A percentile compares a stretch with the other conserved stretches of the same genome.
Conservation (phyloP, 306 rosid genomes). For the Oemleria cerasiformis region DNA sequence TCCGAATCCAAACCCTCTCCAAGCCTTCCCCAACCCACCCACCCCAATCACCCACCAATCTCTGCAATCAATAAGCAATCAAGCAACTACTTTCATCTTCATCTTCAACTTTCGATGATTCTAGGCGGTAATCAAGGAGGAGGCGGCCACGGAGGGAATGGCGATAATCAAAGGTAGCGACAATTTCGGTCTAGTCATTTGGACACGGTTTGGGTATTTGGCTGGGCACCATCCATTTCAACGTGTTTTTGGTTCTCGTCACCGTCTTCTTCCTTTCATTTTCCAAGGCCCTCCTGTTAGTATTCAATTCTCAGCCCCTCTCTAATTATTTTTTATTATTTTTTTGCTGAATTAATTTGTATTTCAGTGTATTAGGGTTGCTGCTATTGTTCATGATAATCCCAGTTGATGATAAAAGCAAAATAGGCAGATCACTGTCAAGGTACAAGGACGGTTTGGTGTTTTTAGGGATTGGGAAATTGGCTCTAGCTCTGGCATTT, state of each 20-base stretch:
- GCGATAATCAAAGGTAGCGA: conserved; percentile 31
- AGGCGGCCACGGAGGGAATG: conserved; percentile 10
- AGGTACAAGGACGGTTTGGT: conserved; percentile 45
- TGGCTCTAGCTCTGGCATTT: too few relatives aligned
- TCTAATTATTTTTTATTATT: not conserved
- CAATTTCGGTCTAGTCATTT: conserved; percentile 26
- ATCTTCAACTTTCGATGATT: too few relatives aligned
- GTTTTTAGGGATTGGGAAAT: too few relatives aligned
- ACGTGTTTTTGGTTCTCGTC: conserved; percentile 39
- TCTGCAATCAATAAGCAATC: too few relatives aligned
- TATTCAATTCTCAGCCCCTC: not conserved
- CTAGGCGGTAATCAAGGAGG: too few relatives aligned
- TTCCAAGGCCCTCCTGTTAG: conserved; percentile 59
- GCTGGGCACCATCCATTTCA: conserved; percentile 77
- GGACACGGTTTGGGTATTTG: conserved; percentile 36
- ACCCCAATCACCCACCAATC: too few relatives aligned
- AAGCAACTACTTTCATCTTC: too few relatives aligned
- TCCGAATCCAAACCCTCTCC: too few relatives aligned
- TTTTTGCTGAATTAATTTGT: not conserved
- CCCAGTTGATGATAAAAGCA: conserved; percentile 57
- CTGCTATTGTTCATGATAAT: conserved; percentile 46
- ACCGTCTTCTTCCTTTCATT: conserved; percentile 57
- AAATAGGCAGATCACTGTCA: conserved; percentile 51
- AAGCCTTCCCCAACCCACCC: too few relatives aligned
- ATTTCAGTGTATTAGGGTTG: conserved; percentile 59